These are phyloP conservation scores for Laburnicola sp. DNA, from an alignment of 2,329 filamentous ascomycete genomes.

Conservation along the genomic window DNA sequence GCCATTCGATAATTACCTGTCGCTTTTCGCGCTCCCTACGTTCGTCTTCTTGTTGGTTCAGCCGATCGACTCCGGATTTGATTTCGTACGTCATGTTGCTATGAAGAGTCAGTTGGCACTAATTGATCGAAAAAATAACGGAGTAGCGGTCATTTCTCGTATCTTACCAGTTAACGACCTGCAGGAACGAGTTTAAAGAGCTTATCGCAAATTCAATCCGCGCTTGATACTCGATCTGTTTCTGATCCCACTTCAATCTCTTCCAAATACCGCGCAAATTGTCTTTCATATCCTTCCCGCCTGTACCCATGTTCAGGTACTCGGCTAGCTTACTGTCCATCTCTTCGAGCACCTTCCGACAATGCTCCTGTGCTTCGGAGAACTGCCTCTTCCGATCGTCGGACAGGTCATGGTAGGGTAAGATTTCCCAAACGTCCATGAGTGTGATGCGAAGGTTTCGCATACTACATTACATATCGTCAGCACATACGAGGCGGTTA, in stretches of 20 bases:
- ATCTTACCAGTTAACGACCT: not conserved
- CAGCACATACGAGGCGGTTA: not conserved
- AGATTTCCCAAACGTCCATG: not conserved
- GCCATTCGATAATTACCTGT: slow-evolving; percentile 25
- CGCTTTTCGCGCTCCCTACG: not conserved
- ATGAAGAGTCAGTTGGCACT: too few relatives aligned
- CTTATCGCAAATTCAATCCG: not conserved
- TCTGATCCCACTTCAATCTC: slow-evolving; percentile 6
- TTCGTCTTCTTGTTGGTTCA: not conserved
- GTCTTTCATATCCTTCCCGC: slow-evolving; percentile 20
- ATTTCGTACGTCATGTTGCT: slow-evolving; percentile 1
- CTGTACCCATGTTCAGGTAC: not conserved
- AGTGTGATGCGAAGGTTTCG: not conserved
- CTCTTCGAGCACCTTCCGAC: not conserved
- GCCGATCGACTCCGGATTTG: not conserved
- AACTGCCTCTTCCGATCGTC: not conserved
- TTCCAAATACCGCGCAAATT: not conserved
- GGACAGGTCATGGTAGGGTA: not conserved
- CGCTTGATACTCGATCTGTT: slow-evolving; percentile 1
- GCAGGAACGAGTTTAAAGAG: slow-evolving; percentile 3
- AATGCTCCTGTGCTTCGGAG: not conserved
- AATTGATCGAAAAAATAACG: too few relatives aligned
- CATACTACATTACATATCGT: not conserved
- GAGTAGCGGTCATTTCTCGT: too few relatives aligned
- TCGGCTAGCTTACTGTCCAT: not conserved